phyloP scores from a whole-genome alignment of 495 filamentous ascomycete genomes.

The Aspergillus avenaceus region DNA sequence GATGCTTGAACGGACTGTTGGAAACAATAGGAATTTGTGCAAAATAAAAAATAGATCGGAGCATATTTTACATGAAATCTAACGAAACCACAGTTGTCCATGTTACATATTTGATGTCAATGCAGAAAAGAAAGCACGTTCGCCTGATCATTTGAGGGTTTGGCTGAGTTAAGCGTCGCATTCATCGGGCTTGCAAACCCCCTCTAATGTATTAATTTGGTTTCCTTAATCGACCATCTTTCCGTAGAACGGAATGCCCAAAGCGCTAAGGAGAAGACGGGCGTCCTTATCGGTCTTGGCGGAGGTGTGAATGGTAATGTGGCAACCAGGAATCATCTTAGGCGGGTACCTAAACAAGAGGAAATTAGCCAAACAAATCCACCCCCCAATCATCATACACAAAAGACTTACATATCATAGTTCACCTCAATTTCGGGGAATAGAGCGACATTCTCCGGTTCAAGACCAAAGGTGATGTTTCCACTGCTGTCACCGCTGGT shows the following conservation, averaged over 20 bases:
- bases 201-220: background rate
- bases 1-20: background rate
- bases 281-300: constrained; percentile 89
- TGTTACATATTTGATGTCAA: constrained; percentile 10
- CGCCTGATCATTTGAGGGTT: background rate
- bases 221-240: constrained; percentile 51
- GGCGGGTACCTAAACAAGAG: constrained; percentile 60
- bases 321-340: constrained; percentile 89
- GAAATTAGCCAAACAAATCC: constrained; percentile 8
- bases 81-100: constrained; percentile 5
- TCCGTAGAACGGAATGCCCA: constrained; percentile 81
- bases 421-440: constrained; percentile 94
- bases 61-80: constrained; percentile 21
- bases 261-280: constrained; percentile 71
- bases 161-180: background rate
- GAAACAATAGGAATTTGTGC: constrained; percentile 6
- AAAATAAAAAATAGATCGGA: constrained; percentile 11
- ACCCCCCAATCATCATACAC: too few species aligned
- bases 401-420: constrained; percentile 72
- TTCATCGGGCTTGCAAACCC: background rate
- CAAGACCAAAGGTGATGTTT: constrained; percentile 79
- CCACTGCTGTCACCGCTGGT: constrained; percentile 76
- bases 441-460: constrained; percentile 62
- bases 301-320: constrained; percentile 81
- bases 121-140: background rate